Evolutionary conservation across 116 monocot species (phyloP), one percentile per base, ranked within the genome.

Genomic region (Iris pallida): DNA sequence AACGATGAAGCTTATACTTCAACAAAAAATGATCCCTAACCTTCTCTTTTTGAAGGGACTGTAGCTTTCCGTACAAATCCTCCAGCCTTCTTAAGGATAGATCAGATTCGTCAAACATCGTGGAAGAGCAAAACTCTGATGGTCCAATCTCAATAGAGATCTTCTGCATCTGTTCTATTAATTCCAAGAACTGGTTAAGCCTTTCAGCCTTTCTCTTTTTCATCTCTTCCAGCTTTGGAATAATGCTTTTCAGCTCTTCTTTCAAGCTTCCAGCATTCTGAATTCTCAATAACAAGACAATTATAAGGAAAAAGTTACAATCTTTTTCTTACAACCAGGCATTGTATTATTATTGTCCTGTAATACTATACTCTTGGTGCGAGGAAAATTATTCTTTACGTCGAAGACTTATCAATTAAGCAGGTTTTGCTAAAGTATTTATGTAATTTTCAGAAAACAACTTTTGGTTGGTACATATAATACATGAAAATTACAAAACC

Each of bases 31-130:
- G 49, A 19, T 5, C n/a, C 30, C 56, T 7, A 60, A 93, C 92
- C 92, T 93, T 93, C 73, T 93, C 89, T 64, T 70, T 74, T 79
- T 84, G 80, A 19, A 93, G 82, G 10, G 47, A 11, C 47, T 81
- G 71, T 48, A 93, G 70, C 8, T 75, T n/a, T 45, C 17, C 75
- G 30, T 83, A 71, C 60, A 88, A 66, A 7, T 81, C 86, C 64
- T 93, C 86, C 40, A 93, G 83, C 71, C 53, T 87, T 78, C 73
- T 75, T 0, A 74, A 16, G 17, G 87, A 82, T 55, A 94, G 42
- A 66, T 90, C 90, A 49, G 77, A 73, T 14, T 85, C 80, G 42
- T 94, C 82, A 1, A 83, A 16, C n/a, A 81, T 20, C 7, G 66
- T 42, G 15, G 68, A 74, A 18, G 57, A 42, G 14, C 18, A 45